Evolutionary conservation across 2,329 filamentous ascomycete species (phyloP).

Genomic region (Penicillium digitatum): DNA sequence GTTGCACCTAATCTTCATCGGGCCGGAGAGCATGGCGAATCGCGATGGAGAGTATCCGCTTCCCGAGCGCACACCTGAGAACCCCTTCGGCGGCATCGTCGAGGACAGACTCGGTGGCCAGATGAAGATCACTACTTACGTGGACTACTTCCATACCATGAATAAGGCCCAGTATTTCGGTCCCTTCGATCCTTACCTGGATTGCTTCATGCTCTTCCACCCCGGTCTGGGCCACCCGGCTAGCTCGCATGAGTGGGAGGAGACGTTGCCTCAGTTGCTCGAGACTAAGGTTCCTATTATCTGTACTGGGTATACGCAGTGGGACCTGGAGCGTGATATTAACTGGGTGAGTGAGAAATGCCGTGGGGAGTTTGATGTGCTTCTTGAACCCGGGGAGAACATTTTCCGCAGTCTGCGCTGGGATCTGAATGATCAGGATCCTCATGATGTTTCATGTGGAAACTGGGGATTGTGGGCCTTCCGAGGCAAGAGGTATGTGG

Average conservation of each 20-base stretch:
- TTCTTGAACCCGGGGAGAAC: slow-evolving; percentile 92
- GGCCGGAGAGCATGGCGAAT: slow-evolving; percentile 92
- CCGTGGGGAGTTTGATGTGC: slow-evolving; percentile 82
- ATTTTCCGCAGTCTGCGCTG: slow-evolving; percentile 87
- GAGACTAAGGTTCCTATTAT: slow-evolving; percentile 96
- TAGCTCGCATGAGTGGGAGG: slow-evolving; percentile 87
- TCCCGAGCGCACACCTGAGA: slow-evolving; percentile 74
- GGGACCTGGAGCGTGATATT: slow-evolving; percentile 89
- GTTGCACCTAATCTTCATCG: slow-evolving; percentile 90
- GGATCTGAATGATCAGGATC: slow-evolving; percentile 95
- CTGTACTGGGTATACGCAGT: slow-evolving; percentile 92
- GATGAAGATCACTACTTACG: slow-evolving; percentile 96
- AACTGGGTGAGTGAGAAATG: slow-evolving; percentile 84
- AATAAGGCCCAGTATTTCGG: slow-evolving; percentile 87
- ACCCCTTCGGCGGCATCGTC: slow-evolving; percentile 90
- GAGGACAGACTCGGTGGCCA: slow-evolving; percentile 84
- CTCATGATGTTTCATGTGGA: slow-evolving; percentile 87
- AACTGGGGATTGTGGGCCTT: slow-evolving; percentile 99
- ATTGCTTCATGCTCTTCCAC: slow-evolving; percentile 95
- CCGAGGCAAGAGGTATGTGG: slow-evolving; percentile 83
- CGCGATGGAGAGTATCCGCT: slow-evolving; percentile 90
- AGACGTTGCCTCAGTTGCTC: slow-evolving; percentile 81
- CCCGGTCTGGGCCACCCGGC: slow-evolving; percentile 93
- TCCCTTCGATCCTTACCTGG: slow-evolving; percentile 96
- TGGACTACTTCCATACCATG: slow-evolving; percentile 96